Evolutionary conservation across 1,284 basidiomycete genomes (phyloP), one percentile per base, ranked within the genome.

Genomic region (Flammula alnicola): DNA sequence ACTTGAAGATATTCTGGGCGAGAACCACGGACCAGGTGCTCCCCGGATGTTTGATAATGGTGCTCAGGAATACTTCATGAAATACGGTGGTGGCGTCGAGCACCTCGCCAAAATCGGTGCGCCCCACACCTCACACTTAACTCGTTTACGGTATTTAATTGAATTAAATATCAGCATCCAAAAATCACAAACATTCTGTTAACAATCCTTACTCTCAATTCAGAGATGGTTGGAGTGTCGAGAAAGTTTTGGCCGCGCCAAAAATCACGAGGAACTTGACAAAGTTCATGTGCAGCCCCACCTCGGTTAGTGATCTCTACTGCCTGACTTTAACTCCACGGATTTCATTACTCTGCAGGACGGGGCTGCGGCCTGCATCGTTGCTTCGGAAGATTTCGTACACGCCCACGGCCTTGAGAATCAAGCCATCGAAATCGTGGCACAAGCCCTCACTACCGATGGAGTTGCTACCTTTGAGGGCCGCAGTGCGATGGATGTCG

Each of bases 121-220:
- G 76, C 38, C 32, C 22, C 9, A n/a, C 33, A n/a, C 44, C 9
- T 36, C 29, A 3, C 37, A 5, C 32, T 48, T 22, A 43, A n/a
- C 14, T 20, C 12, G 20, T 31, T 14, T 37, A 23, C 20, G 29
- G 29, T 10, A 23, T 9, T 17, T 19, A 38, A n/a, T 49, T 12
- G 16, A 40, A 33, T 26, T 22, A 10, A 11, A 16, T 16, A 22
- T 5, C 50, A 89, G 88, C 88, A 14, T 81, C 87, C 19, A 93
- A 94, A 74, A 93, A 93, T 62, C 92, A 94, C 66, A 82, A 77
- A 55, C 92, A 95, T 65, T 88, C 88, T 0, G 67, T 84, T 47
- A 86, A 88, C 45, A 94, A 94, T 60, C 91, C 92, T 0, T 94
- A 95, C 61, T 86, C 91, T 1, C 92, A 94, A 63, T 94, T 95